A percentile compares a stretch with the other conserved stretches of the same genome.
Conservation (phyloP, 23 red algal species). For the Gracilaria gracilis region DNA sequence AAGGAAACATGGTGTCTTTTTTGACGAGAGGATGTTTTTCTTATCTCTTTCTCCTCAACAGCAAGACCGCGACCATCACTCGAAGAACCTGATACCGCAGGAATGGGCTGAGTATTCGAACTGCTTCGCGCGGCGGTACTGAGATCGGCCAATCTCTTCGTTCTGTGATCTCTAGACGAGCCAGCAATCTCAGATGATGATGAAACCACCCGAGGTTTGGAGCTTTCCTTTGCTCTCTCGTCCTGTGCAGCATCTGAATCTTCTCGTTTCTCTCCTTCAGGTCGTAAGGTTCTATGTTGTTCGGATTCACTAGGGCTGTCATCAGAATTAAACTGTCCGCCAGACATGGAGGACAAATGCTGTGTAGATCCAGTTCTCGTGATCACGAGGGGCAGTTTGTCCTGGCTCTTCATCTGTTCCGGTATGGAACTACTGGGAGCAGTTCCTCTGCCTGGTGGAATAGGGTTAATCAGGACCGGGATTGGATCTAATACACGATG, state of each 20-base stretch:
- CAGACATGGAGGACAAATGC: conserved; percentile 24
- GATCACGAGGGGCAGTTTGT: conserved; percentile 19
- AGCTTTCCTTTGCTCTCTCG: background rate
- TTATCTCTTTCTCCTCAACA: background rate
- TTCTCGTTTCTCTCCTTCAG: background rate
- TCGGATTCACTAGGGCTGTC: background rate
- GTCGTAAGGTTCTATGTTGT: background rate
- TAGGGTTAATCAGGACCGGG: conserved; percentile 3
- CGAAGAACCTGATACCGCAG: background rate
- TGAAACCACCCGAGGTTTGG: background rate
- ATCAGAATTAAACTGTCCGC: background rate
- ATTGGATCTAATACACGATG: conserved; percentile 13
- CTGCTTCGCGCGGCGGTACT: background rate
- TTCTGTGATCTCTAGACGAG: background rate
- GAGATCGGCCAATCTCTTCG: background rate
- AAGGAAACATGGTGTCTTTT: background rate
- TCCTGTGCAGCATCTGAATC: background rate
- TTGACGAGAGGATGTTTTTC: background rate
- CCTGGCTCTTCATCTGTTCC: conserved; percentile 12
- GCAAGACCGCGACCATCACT: conserved; percentile 15
- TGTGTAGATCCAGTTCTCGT: conserved; percentile 26
- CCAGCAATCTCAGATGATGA: conserved; percentile 2
- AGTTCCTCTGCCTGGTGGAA: background rate
- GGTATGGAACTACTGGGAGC: conserved; percentile 17
- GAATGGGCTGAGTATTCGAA: background rate